These are phyloP conservation scores for Phytophthora chlamydospora DNA, from an alignment of 352 stramenopile genomes.

Conservation along the genomic window DNA sequence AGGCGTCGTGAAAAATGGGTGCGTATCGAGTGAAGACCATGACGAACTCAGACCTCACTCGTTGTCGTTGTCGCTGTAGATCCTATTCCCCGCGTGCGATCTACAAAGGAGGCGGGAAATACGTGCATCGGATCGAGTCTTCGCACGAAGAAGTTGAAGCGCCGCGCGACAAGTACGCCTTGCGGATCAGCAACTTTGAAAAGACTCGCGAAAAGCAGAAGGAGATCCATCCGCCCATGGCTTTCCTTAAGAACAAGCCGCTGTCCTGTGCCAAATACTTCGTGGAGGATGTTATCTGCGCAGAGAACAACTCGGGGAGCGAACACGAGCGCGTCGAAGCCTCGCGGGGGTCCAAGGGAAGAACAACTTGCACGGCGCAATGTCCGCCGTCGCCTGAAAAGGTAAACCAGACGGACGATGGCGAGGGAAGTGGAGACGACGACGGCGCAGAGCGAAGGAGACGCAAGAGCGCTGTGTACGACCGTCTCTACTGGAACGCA, in stretches of 20 bases:
- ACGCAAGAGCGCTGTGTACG: constrained; percentile 32
- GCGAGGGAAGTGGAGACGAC: constrained; percentile 24
- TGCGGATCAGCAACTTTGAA: constrained; percentile 60
- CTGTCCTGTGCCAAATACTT: constrained; percentile 69
- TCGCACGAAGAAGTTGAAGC: constrained; percentile 13
- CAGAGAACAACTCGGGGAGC: constrained; percentile 20
- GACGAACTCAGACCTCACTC: not conserved
- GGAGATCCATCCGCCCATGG: constrained; percentile 71
- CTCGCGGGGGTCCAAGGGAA: constrained; percentile 8
- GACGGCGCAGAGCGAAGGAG: constrained; percentile 10
- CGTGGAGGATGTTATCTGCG: constrained; percentile 49
- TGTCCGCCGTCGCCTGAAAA: constrained; percentile 34
- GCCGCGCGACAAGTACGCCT: constrained; percentile 49
- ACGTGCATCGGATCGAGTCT: constrained; percentile 36
- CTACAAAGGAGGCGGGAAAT: constrained; percentile 65
- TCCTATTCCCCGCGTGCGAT: constrained; percentile 55
- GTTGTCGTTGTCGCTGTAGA: constrained; percentile 13
- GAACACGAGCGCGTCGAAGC: constrained; percentile 10
- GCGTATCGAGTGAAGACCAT: constrained; percentile 9
- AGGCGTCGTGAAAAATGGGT: constrained; percentile 54
- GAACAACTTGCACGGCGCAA: constrained; percentile 31
- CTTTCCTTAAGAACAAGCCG: constrained; percentile 58
- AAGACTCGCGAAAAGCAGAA: constrained; percentile 67
- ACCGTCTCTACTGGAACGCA: constrained; percentile 36
- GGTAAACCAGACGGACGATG: constrained; percentile 24